Percentiles rank a stretch among this genome's conserved stretches.
These are phyloP conservation scores for Nicotiana sylvestris DNA, from an alignment of 257 asterid species.

Conservation along the genomic window DNA sequence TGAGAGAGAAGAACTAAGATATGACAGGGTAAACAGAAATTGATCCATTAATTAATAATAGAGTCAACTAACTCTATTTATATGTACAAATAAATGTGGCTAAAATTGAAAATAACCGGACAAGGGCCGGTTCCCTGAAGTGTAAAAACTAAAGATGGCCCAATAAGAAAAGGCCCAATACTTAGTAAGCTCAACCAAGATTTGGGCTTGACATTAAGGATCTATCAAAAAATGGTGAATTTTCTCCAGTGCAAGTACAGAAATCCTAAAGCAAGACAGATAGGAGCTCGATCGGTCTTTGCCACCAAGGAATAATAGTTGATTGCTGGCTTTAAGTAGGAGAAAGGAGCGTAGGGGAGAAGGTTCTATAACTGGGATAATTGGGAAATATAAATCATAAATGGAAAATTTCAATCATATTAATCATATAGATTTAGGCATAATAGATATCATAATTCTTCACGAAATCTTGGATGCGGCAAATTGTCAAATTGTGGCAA, in stretches of 20 bases:
- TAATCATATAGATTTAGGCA: neutral
- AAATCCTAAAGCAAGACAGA: neutral
- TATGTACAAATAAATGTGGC: too few species aligned
- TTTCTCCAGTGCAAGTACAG: neutral
- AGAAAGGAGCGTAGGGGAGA: neutral
- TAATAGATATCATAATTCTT: neutral
- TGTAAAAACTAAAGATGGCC: too few species aligned
- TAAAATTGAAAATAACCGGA: too few species aligned
- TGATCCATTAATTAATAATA: too few species aligned
- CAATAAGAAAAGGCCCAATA: too few species aligned
- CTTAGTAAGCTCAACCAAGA: too few species aligned
- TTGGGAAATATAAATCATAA: neutral
- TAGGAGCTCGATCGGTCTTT: too few species aligned
- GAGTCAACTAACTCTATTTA: too few species aligned
- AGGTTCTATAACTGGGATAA: neutral
- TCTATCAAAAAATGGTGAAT: neutral
- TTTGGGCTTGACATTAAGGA: too few species aligned
- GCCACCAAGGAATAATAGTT: neutral
- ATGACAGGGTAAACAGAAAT: too few species aligned
- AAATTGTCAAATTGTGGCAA: neutral
- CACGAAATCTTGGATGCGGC: neutral
- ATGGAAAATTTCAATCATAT: neutral
- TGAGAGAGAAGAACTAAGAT: too few species aligned
- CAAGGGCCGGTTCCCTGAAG: too few species aligned
- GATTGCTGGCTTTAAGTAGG: neutral